Base-by-base conservation (phyloP, 1,284 basidiomycete genomes). In the Malassezia vespertilionis region DNA sequence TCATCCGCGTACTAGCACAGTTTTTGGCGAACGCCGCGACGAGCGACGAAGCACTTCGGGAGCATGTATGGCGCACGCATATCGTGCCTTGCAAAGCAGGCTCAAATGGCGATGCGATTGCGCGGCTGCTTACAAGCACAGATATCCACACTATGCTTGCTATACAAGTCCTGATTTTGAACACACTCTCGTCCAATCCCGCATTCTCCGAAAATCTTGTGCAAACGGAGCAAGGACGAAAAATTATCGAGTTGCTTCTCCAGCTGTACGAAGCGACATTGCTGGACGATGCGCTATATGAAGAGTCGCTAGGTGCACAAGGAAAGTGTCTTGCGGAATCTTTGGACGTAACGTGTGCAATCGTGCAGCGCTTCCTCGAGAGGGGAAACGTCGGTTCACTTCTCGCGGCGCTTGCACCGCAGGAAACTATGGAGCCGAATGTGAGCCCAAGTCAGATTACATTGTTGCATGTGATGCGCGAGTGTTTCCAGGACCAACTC, bases 1-100 rank as follows among this genome's bases (percentile, higher is more conserved):
- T 32, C 9, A 39, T 45, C 28, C 48, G 48, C 11, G 41, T 43
- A 2, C 37, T 51, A 17, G 42, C 48, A 10, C 48, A 51, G 30
- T 18, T 39, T 9, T 32, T 51, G 5, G 43, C 32, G 5, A 51
- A 51, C 37, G 23, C 17, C 4, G 30, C 24, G 11, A 45, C 42
- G 8, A n/a, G 43, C 33, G 27, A 35, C 15, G 12, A 10, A 4
- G 33, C 37, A 4, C 10, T 35, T 17, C 41, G 28, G 32, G 22
- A 26, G 14, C 18, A 8, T 14, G 14, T 43, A 12, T 43, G 41
- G 41, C 12, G 15, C 18, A 5, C 11, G 23, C 41, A 43, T 27
- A 17, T 43, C 8, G 11, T 43, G 2, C n/a, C 30, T 8, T 9
- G 18, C 6, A 5, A n/a, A 7, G 15, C 41, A n/a, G 3, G 12